Evolutionary conservation across 192 early-diverging fungal genomes (phyloP), one percentile per base, ranked within the genome.

Genomic region (Entomortierella parvispora): DNA sequence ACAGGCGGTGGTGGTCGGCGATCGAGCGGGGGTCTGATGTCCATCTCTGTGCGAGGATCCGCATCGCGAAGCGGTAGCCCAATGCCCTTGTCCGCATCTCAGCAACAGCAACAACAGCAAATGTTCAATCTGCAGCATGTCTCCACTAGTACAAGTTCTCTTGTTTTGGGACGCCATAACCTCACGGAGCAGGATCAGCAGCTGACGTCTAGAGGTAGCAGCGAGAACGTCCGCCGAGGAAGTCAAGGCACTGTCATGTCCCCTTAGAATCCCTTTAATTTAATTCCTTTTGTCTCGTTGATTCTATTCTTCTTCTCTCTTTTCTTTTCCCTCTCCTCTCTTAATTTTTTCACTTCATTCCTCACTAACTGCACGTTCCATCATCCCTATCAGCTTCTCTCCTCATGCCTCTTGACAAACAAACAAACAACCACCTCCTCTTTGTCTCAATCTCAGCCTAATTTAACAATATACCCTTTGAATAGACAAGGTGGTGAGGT

Each of bases 151-250:
- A 77, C 74, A 0, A 77, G 74, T 15, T 66, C 63, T 40, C 46
- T 77, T 32, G 66, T 77, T 42, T 23, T 59, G 0, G 74, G 74
- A 50, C 28, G 74, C 8, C 74, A 77, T 44, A 77, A 77, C 20
- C 55, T 77, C 15, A 68, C 74, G 1, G 74, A 77, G 29, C 63
- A 61, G 47, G 74, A 77, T 58, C 74, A 77, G 15, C 74, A 77
- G 29, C 55, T 77, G 49, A 65, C 68, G 9, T 68, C 65, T 2
- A 60, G 74, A 26, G 74, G 65, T 5, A 77, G 74, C 15, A 68
- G 65, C 45, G 74, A 77, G 61, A 77, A 68, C 37, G 8, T 61
- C 37, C 32, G 74, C 33, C 65, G 74, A 12, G 60, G 74, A 15
- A 77, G 74, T 29, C 45, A 34, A 37, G 74, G 74, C 31, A 17